A percentile compares a stretch with the other conserved stretches of the same genome.
Conservation (phyloP, 2,329 filamentous ascomycete genomes). For the Verticillium longisporum region DNA sequence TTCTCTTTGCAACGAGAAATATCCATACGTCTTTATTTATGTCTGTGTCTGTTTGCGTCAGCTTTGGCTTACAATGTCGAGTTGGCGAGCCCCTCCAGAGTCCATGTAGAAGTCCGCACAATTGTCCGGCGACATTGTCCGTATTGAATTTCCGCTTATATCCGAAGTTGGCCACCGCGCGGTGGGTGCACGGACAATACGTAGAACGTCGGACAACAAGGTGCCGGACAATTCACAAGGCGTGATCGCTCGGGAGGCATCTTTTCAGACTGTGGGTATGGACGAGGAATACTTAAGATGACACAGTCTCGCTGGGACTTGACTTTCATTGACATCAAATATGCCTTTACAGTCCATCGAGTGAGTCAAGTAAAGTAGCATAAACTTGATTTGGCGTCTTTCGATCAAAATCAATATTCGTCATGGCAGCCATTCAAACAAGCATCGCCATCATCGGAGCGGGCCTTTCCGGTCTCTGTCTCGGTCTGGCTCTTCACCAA, state of each 20-base stretch:
- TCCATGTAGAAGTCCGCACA: background rate
- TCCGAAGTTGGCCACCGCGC: background rate
- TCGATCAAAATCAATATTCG: background rate
- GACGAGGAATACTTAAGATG: too few relatives aligned
- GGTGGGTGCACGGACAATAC: too few relatives aligned
- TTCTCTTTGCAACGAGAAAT: too few relatives aligned
- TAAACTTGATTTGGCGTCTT: too few relatives aligned
- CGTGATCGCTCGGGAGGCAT: background rate
- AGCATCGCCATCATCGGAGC: background rate
- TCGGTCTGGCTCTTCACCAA: conserved; percentile 47
- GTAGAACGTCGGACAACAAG: background rate
- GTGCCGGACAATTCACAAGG: background rate
- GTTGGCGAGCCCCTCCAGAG: too few relatives aligned
- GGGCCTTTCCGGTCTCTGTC: conserved; percentile 39
- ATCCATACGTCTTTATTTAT: too few relatives aligned
- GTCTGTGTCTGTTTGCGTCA: too few relatives aligned
- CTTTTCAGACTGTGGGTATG: background rate
- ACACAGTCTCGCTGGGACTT: too few relatives aligned
- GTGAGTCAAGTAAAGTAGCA: too few relatives aligned
- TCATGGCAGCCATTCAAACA: background rate
- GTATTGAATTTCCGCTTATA: background rate
- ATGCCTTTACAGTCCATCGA: too few relatives aligned
- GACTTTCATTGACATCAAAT: too few relatives aligned
- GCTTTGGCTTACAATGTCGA: too few relatives aligned
- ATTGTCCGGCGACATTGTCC: background rate